These are phyloP conservation scores for Quillaja saponaria DNA, from an alignment of 306 rosid genomes.

Conservation along the genomic window DNA sequence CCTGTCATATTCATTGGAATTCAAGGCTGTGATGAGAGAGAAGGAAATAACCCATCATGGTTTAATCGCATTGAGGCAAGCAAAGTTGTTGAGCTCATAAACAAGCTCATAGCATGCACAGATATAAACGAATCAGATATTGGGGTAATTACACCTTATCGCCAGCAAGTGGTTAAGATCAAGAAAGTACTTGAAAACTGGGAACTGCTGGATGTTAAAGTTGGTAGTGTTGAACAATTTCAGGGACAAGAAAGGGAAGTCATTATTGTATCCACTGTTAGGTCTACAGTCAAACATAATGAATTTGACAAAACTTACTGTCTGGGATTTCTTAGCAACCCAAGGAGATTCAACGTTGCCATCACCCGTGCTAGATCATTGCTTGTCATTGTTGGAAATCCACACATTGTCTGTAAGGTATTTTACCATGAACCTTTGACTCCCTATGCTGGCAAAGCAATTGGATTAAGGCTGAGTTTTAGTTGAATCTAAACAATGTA, in stretches of 20 bases:
- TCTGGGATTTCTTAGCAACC: slow-evolving; percentile 63
- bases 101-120: slow-evolving; percentile 30
- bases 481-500: background rate
- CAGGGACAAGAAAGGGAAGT: slow-evolving; percentile 65
- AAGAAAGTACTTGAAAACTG: slow-evolving; percentile 43
- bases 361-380: slow-evolving; percentile 59
- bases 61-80: slow-evolving; percentile 61
- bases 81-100: slow-evolving; percentile 49
- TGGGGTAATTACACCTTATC: slow-evolving; percentile 61
- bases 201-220: slow-evolving; percentile 44
- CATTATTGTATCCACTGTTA: slow-evolving; percentile 58
- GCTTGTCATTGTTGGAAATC: slow-evolving; percentile 55
- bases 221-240: slow-evolving; percentile 70
- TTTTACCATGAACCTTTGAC: slow-evolving; percentile 1
- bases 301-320: slow-evolving; percentile 52
- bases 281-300: slow-evolving; percentile 57
- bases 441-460: background rate
- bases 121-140: slow-evolving; percentile 40
- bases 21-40: slow-evolving; percentile 66
- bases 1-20: slow-evolving; percentile 63
- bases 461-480: background rate
- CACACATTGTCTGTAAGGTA: slow-evolving; percentile 58
- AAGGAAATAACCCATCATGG: slow-evolving; percentile 67
- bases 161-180: slow-evolving; percentile 57
- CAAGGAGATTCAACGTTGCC: slow-evolving; percentile 65